Base-by-base conservation (phyloP, 345 rosid species). In the Pistacia integerrima region DNA sequence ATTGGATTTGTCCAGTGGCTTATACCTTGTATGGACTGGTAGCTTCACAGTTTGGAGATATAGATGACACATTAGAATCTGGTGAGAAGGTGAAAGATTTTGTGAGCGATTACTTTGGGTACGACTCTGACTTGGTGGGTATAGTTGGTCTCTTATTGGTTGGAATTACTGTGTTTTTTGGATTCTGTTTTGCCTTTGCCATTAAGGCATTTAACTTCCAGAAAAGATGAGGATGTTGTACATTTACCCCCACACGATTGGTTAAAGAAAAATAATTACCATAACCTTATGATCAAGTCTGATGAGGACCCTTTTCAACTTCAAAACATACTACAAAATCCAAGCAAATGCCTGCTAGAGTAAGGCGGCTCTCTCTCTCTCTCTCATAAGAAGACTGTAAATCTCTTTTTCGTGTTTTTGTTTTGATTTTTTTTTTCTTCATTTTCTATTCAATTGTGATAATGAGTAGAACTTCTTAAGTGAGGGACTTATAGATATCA, bases 181-280 rank as follows among this genome's bases (percentile, higher is more conserved):
- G 88, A 0, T 79, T 92, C 88, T 85, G 77, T 73, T 94, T 93
- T 73, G 97, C 97, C 28, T 75, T 80, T 75, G 88, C 94, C 6
- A 93, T 92, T 77, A 91, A 84, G 81, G 66, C 74, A 28, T 91
- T 94, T 77, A 93, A 91, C 82, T 94, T 94, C 93, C 95, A 89
- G 77, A 90, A 82, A 49, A 78, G 94, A 81, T 91, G 75, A 84
- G 13, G 30, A 51, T 36, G 74, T 55, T 54, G 8, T 17, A 30
- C 4, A 8, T 30, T 49, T 12, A 22, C 33, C 13, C 3, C 12
- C 9, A n/a, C n/a, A 58, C 28, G 33, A 11, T 61, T 61, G 65
- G 38, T 28, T 4, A 8, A 49, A 49, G 8, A 3, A 61, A 5
- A 28, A 11, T 28, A 61, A 30, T 61, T 28, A 11, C 28, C 65